These are phyloP conservation scores for Phaeosphaeriaceae sp. DNA, from an alignment of 2,329 filamentous ascomycete genomes.

Conservation along the genomic window DNA sequence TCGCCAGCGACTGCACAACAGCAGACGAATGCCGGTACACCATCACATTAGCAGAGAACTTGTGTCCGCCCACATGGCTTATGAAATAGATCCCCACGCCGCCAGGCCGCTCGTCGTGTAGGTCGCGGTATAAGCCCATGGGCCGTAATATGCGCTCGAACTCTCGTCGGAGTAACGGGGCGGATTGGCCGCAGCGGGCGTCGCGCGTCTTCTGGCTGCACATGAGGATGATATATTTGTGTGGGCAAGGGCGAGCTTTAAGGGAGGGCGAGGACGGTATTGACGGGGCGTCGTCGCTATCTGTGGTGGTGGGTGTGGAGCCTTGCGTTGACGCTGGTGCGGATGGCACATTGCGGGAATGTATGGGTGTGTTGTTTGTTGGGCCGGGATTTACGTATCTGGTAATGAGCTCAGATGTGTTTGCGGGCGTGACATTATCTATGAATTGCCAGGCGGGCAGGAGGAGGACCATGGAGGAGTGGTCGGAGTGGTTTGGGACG, in stretches of 20 bases:
- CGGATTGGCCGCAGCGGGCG: slow-evolving; percentile 91
- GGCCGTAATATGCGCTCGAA: slow-evolving; percentile 88
- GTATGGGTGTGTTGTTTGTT: slow-evolving; percentile 73
- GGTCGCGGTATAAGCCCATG: slow-evolving; percentile 82
- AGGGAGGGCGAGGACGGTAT: slow-evolving; percentile 50
- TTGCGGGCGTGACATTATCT: slow-evolving; percentile 80
- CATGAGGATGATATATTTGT: slow-evolving; percentile 86
- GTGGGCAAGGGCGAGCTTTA: slow-evolving; percentile 72
- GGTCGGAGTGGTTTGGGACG: slow-evolving; percentile 70
- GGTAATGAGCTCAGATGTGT: slow-evolving; percentile 74
- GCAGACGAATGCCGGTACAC: slow-evolving; percentile 72
- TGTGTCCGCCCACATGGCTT: slow-evolving; percentile 94
- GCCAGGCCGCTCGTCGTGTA: slow-evolving; percentile 86
- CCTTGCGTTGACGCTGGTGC: slow-evolving; percentile 12
- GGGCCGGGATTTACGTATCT: slow-evolving; percentile 74
- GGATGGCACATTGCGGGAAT: slow-evolving; percentile 17
- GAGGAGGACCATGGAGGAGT: slow-evolving; percentile 76
- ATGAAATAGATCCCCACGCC: slow-evolving; percentile 97
- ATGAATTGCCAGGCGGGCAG: slow-evolving; percentile 85
- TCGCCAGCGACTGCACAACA: slow-evolving; percentile 18
- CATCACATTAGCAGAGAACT: slow-evolving; percentile 94
- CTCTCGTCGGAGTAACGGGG: slow-evolving; percentile 85
- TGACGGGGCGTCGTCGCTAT: slow-evolving; percentile 20
- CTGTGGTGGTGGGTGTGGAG: background rate
- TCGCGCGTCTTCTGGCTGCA: slow-evolving; percentile 96